Percentiles rank a stretch among this genome's conserved stretches.
phyloP scores from a whole-genome alignment of 1,284 basidiomycete species.

The Moesziomyces sp. region DNA sequence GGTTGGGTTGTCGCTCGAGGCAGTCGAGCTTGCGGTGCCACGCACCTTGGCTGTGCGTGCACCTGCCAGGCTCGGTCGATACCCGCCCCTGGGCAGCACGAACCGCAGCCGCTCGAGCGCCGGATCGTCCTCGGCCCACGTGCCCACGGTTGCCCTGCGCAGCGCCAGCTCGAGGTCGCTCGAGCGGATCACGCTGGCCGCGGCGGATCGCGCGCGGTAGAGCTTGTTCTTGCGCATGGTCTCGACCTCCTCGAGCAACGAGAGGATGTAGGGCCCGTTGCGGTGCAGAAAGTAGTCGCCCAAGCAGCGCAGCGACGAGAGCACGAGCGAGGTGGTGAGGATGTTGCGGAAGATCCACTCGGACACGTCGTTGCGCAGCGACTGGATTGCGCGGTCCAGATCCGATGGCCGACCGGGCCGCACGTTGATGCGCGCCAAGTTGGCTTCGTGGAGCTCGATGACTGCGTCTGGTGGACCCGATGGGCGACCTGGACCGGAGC shows the following conservation, averaged over 20 bases:
- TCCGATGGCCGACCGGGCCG: slow-evolving; percentile 34
- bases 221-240: slow-evolving; percentile 74
- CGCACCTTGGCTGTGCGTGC: slow-evolving; percentile 29
- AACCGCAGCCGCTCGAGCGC: slow-evolving; percentile 42
- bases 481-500: slow-evolving; percentile 8
- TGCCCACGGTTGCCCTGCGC: slow-evolving; percentile 46
- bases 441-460: slow-evolving; percentile 31
- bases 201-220: slow-evolving; percentile 74
- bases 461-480: slow-evolving; percentile 39
- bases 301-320: slow-evolving; percentile 79
- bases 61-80: slow-evolving; percentile 29
- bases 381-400: slow-evolving; percentile 65
- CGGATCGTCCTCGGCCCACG: slow-evolving; percentile 54
- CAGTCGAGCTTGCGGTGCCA: slow-evolving; percentile 8
- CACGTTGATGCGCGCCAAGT: slow-evolving; percentile 15
- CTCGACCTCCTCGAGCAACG: slow-evolving; percentile 75
- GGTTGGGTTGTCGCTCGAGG: slow-evolving; percentile 2
- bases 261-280: slow-evolving; percentile 84
- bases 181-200: slow-evolving; percentile 68
- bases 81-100: slow-evolving; percentile 34
- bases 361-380: slow-evolving; percentile 78
- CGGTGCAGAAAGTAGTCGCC: slow-evolving; percentile 76
- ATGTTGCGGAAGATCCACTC: slow-evolving; percentile 93
- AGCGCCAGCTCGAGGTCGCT: slow-evolving; percentile 54
- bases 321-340: slow-evolving; percentile 82